phyloP scores from a whole-genome alignment of 192 early-diverging fungal genomes.

The Glomus cerebriforme region DNA sequence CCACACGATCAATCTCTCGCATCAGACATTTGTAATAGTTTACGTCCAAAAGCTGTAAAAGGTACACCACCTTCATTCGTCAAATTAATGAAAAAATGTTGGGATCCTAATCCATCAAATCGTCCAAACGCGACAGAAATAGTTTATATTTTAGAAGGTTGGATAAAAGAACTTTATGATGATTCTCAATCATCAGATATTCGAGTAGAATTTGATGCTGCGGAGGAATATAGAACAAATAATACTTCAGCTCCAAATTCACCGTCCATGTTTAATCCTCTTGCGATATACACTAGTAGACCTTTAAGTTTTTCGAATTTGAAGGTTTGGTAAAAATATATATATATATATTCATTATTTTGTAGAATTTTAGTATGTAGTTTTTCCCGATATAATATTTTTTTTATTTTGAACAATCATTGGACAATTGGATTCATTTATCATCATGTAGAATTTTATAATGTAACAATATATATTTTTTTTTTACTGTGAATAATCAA shows the following conservation, averaged over 20 bases:
- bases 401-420: too few species aligned
- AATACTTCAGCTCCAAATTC: background rate
- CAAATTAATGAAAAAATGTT: constrained; percentile 18
- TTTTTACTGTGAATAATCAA: too few species aligned
- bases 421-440: too few species aligned
- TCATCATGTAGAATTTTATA: too few species aligned
- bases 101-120: constrained; percentile 3
- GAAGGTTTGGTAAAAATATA: background rate
- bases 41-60: constrained; percentile 6
- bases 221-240: background rate
- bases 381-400: too few species aligned
- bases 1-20: constrained; percentile 6
- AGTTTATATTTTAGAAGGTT: background rate
- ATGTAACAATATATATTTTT: too few species aligned
- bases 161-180: background rate
- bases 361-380: too few species aligned
- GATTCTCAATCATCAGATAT: background rate
- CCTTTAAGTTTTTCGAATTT: background rate
- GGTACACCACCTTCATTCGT: constrained; percentile 1
- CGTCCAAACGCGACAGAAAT: background rate
- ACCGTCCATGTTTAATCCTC: background rate
- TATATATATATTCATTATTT: too few species aligned
- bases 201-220: background rate
- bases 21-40: constrained; percentile 10
- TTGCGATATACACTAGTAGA: background rate